Conservation (phyloP, 257 asterid species). For the Solanum etuberosum region DNA sequence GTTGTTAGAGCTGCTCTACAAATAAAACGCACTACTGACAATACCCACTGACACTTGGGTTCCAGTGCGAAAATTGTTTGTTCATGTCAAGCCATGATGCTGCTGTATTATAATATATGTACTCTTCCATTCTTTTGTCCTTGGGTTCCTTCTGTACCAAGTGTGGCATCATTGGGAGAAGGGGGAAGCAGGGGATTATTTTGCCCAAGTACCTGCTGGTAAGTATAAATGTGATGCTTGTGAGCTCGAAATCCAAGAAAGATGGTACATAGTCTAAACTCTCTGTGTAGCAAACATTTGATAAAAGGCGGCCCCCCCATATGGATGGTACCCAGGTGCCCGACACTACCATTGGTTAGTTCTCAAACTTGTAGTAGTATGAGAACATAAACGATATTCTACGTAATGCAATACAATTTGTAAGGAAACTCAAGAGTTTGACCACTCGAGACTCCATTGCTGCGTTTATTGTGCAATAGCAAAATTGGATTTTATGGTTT, state of each 20-base stretch:
- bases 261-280: not conserved
- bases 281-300: not conserved
- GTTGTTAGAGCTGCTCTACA: constrained; percentile 87
- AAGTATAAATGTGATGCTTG: not conserved
- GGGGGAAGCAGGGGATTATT: not conserved
- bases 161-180: not conserved
- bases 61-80: not conserved
- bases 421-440: not conserved
- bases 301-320: not conserved
- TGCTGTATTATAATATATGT: not conserved
- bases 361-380: not conserved
- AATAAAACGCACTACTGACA: constrained; percentile 43
- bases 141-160: not conserved
- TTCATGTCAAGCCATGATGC: not conserved
- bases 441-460: not conserved
- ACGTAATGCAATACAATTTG: not conserved
- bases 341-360: not conserved
- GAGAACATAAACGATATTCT: not conserved
- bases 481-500: not conserved
- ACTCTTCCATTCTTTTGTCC: not conserved
- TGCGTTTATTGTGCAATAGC: not conserved
- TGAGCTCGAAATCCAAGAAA: not conserved
- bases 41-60: constrained; percentile 8
- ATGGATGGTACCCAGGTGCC: not conserved
- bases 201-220: not conserved